Conservation (phyloP, 805 yeast species). For the Lipomyces japonicus region DNA sequence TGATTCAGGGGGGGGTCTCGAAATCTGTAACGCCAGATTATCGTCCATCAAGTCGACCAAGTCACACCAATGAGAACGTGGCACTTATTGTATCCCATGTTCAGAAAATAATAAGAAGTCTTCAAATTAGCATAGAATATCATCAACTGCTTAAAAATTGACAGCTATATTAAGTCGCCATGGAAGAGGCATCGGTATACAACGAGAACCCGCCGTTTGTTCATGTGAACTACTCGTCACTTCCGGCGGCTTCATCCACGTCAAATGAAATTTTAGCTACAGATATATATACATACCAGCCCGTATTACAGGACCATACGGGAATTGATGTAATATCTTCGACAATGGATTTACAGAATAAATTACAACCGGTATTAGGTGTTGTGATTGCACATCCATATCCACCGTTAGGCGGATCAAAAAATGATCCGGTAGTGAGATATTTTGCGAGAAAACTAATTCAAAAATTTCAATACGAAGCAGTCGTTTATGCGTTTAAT, state of each 20-base stretch:
- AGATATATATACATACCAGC: conserved; percentile 22
- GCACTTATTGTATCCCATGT: too few species aligned
- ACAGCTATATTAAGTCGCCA: too few species aligned
- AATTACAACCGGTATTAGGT: conserved; percentile 15
- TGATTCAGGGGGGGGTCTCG: too few species aligned
- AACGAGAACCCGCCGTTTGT: conserved; percentile 1
- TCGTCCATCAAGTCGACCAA: too few species aligned
- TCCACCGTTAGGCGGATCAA: conserved; percentile 25
- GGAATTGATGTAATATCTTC: conserved; percentile 4
- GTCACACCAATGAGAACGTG: too few species aligned
- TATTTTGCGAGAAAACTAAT: conserved; percentile 14
- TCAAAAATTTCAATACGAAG: conserved; percentile 1
- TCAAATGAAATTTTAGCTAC: conserved; percentile 12
- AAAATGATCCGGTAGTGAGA: conserved; percentile 21
- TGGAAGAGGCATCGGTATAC: too few species aligned
- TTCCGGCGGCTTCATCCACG: conserved; percentile 11
- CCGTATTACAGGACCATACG: conserved; percentile 3
- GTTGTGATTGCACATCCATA: conserved; percentile 27
- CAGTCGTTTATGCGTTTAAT: conserved; percentile 23
- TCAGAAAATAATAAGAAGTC: too few species aligned
- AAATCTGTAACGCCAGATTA: too few species aligned
- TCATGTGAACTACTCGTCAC: conserved; percentile 16
- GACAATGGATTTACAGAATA: conserved; percentile 1
- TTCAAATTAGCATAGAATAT: too few species aligned
- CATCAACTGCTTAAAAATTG: too few species aligned